phyloP scores from a whole-genome alignment of 2,329 filamentous ascomycete species.

The Microsporum canis region DNA sequence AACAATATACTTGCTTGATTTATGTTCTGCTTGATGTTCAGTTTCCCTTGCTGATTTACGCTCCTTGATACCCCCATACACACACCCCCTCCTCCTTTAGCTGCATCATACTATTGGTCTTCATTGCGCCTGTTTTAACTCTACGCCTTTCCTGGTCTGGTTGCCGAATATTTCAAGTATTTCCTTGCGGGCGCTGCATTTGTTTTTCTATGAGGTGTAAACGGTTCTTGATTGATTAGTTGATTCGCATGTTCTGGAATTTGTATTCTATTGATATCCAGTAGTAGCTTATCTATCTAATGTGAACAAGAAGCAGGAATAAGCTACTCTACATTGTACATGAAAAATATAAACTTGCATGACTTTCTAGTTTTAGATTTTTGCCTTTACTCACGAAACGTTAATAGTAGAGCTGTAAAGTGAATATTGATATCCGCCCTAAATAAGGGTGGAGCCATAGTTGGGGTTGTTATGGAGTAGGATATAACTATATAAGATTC shows the following conservation, averaged over 20 bases:
- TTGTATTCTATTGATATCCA: background rate
- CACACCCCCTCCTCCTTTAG: background rate
- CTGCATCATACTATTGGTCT: background rate
- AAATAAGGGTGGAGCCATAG: background rate
- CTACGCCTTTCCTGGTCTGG: background rate
- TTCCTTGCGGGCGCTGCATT: background rate
- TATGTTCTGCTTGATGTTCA: background rate
- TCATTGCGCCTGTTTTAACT: background rate
- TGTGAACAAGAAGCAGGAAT: background rate
- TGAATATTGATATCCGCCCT: background rate
- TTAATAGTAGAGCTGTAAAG: background rate
- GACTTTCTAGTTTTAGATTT: background rate
- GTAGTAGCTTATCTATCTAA: conserved; percentile 1
- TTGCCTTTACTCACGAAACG: background rate
- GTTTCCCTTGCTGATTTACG: background rate
- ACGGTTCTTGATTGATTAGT: background rate
- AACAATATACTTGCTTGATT: background rate
- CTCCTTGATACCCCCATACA: background rate
- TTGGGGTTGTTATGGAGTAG: background rate
- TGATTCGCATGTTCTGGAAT: background rate
- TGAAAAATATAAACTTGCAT: background rate
- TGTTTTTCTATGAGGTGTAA: background rate
- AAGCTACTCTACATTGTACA: background rate
- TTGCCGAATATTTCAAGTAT: background rate
- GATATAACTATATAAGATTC: background rate